phyloP scores from a whole-genome alignment of 345 rosid genomes.

The Physaria fendleri region DNA sequence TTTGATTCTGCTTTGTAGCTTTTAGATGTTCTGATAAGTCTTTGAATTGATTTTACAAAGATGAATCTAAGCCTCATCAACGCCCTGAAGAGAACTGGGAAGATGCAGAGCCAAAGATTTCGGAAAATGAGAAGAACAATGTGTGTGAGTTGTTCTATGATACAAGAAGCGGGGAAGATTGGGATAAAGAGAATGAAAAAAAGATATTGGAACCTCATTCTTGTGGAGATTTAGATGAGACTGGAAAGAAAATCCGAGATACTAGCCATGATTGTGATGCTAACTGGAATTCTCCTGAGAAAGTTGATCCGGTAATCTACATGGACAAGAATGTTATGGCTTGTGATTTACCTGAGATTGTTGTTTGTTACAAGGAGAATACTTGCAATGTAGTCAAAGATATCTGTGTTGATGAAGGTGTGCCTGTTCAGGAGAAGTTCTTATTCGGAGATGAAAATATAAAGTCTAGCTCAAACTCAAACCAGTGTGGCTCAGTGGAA shows the following conservation, averaged over 20 bases:
- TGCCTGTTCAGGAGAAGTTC: constrained; percentile 49
- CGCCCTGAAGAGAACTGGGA: constrained; percentile 29
- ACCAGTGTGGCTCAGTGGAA: constrained; percentile 19
- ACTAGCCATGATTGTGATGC: constrained; percentile 1
- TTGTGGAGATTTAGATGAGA: not conserved
- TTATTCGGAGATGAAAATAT: constrained; percentile 38
- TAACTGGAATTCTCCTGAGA: constrained; percentile 24
- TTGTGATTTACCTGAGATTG: constrained; percentile 53
- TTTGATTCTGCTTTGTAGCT: not conserved
- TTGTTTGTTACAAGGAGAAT: constrained; percentile 61
- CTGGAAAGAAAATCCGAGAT: not conserved
- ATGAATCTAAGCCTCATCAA: constrained; percentile 33
- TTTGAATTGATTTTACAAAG: constrained; percentile 12
- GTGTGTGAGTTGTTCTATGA: constrained; percentile 19
- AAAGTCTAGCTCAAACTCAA: constrained; percentile 22
- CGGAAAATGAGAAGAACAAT: constrained; percentile 25
- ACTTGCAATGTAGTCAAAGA: constrained; percentile 59
- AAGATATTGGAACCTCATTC: not conserved
- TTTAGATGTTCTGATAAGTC: not conserved
- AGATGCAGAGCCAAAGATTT: constrained; percentile 27
- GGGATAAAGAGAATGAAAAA: constrained; percentile 18
- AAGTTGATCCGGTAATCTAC: constrained; percentile 38
- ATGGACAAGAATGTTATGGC: constrained; percentile 54
- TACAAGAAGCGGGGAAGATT: constrained; percentile 25
- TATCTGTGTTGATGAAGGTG: constrained; percentile 68